These are phyloP conservation scores for Plasmodium adleri DNA, from an alignment of 169 alveolate genomes.

Conservation along the genomic window DNA sequence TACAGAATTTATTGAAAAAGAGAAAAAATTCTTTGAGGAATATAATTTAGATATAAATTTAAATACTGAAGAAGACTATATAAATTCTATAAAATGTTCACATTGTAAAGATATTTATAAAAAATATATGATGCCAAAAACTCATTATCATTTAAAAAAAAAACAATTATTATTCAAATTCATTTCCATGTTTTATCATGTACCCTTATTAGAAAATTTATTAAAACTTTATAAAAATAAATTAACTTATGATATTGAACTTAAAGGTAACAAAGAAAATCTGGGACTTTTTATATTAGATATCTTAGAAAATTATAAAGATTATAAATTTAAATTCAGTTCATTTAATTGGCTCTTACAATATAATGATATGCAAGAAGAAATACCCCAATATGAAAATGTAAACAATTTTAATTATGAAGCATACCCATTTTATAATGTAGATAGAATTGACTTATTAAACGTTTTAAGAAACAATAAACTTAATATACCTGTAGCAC, in stretches of 20 bases:
- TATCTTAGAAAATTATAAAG: conserved; percentile 49
- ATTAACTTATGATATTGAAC: conserved; percentile 60
- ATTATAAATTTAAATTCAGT: conserved; percentile 43
- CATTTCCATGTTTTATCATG: conserved; percentile 38
- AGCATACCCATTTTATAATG: conserved; percentile 19
- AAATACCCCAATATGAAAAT: conserved; percentile 8
- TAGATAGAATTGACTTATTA: conserved; percentile 19
- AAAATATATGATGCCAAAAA: conserved; percentile 5
- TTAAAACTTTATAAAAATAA: conserved; percentile 30
- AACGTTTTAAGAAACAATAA: conserved; percentile 38
- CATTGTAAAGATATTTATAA: conserved; percentile 29
- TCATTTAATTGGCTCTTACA: conserved; percentile 65
- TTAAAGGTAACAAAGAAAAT: conserved; percentile 67
- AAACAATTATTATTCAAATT: conserved; percentile 32
- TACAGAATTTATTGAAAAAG: background rate
- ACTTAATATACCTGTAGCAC: conserved; percentile 63
- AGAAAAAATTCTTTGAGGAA: background rate
- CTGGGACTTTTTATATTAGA: conserved; percentile 37
- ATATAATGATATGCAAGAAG: conserved; percentile 14
- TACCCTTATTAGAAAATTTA: conserved; percentile 45
- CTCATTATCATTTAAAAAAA: conserved; percentile 11
- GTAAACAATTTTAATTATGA: background rate
- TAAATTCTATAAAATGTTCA: conserved; percentile 21
- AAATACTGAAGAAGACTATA: conserved; percentile 20
- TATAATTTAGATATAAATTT: background rate